phyloP scores from a whole-genome alignment of 306 rosid genomes.

The Lotus japonicus region DNA sequence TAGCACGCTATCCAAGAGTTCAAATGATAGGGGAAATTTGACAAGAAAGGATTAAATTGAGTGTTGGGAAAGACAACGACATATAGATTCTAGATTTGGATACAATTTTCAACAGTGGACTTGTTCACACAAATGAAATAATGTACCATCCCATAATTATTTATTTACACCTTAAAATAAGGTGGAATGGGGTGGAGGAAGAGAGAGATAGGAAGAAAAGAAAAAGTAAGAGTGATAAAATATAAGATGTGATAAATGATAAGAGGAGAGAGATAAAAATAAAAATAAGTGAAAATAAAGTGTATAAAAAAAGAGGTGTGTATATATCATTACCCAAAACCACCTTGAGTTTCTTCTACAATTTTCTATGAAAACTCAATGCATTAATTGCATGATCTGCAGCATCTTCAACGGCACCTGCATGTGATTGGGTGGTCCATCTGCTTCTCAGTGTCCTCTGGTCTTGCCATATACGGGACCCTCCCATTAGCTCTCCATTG shows the following conservation, averaged over 20 bases:
- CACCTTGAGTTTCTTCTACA: background rate
- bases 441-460: slow-evolving; percentile 5
- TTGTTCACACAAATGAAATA: slow-evolving; percentile 19
- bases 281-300: no score
- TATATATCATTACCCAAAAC: no score
- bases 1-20: background rate
- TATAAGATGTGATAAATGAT: no score
- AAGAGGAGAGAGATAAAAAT: no score
- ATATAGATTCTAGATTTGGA: slow-evolving; percentile 15
- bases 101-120: slow-evolving; percentile 7
- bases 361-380: background rate
- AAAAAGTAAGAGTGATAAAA: no score
- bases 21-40: background rate
- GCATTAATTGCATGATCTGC: background rate
- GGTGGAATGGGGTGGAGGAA: no score
- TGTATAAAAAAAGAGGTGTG: no score
- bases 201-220: no score
- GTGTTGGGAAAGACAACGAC: slow-evolving; percentile 11
- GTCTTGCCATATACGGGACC: background rate
- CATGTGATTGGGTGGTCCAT: slow-evolving; percentile 26
- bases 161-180: no score
- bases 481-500: background rate
- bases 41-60: slow-evolving; percentile 16
- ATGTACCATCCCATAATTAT: no score
- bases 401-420: slow-evolving; percentile 21